phyloP scores from a whole-genome alignment of 208 protist genomes.

The Leishmania mexicana region DNA sequence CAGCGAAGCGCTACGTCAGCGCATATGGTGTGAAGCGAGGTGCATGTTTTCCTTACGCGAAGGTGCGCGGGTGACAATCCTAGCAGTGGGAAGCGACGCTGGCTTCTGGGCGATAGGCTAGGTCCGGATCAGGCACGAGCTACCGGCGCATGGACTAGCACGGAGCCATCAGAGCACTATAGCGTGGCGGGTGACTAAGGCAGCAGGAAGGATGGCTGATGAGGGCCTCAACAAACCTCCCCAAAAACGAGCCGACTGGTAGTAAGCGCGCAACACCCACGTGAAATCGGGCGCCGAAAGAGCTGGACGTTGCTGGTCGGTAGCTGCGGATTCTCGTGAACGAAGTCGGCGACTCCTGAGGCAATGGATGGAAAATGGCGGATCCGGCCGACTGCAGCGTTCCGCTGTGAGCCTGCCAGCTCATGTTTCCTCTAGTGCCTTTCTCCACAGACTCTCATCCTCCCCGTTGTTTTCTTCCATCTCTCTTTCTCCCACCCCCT shows the following conservation, averaged over 20 bases:
- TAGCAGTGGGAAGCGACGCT: background rate
- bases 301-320: background rate
- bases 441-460: background rate
- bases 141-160: background rate
- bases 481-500: background rate
- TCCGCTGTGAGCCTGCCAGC: background rate
- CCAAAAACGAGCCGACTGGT: background rate
- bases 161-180: background rate
- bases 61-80: background rate
- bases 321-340: background rate
- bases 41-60: background rate
- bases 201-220: background rate
- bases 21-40: no score
- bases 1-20: no score
- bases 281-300: background rate
- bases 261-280: background rate
- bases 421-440: background rate
- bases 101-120: no score
- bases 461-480: background rate
- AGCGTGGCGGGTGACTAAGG: background rate
- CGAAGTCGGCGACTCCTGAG: background rate
- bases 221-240: background rate
- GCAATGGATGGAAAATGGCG: background rate
- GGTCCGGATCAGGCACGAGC: background rate
- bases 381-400: background rate